A percentile compares a stretch with the other conserved stretches of the same genome.
These are phyloP conservation scores for Fusarium transvaalense DNA, from an alignment of 2,329 filamentous ascomycete genomes.

Conservation along the genomic window DNA sequence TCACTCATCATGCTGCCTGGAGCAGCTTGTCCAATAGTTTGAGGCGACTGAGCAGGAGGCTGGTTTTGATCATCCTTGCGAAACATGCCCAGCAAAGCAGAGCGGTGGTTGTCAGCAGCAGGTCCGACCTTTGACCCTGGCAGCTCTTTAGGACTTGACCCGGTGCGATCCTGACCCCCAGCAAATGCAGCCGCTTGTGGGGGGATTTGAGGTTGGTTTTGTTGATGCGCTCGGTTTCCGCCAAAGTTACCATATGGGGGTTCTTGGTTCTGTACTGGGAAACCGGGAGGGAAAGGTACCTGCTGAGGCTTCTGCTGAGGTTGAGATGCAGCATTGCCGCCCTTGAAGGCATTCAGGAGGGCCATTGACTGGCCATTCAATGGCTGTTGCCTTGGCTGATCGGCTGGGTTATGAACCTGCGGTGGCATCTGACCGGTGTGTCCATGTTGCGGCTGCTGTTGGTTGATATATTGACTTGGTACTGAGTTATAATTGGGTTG, in stretches of 20 bases:
- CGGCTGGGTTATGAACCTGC: slow-evolving; percentile 23
- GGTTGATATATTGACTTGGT: slow-evolving; percentile 29
- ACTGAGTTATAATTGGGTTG: slow-evolving; percentile 26
- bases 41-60: slow-evolving; percentile 18
- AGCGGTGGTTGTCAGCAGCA: slow-evolving; percentile 57
- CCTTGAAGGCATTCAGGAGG: slow-evolving; percentile 61
- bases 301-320: slow-evolving; percentile 40
- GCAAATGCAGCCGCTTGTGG: slow-evolving; percentile 16
- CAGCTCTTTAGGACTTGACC: slow-evolving; percentile 48
- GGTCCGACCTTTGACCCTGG: slow-evolving; percentile 46
- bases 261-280: slow-evolving; percentile 29
- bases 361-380: slow-evolving; percentile 59
- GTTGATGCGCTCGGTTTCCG: slow-evolving; percentile 19
- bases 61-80: slow-evolving; percentile 55
- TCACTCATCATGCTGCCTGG: slow-evolving; percentile 42
- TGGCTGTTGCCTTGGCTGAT: slow-evolving; percentile 42
- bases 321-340: slow-evolving; percentile 41
- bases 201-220: slow-evolving; percentile 16
- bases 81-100: slow-evolving; percentile 66
- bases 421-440: slow-evolving; percentile 35
- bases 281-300: slow-evolving; percentile 16
- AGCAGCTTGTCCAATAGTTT: slow-evolving; percentile 17
- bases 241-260: slow-evolving; percentile 25
- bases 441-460: slow-evolving; percentile 47
- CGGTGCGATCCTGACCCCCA: slow-evolving; percentile 28